These are phyloP conservation scores for Coprinellus micaceus DNA, from an alignment of 768 basidiomycete genomes.

Conservation along the genomic window DNA sequence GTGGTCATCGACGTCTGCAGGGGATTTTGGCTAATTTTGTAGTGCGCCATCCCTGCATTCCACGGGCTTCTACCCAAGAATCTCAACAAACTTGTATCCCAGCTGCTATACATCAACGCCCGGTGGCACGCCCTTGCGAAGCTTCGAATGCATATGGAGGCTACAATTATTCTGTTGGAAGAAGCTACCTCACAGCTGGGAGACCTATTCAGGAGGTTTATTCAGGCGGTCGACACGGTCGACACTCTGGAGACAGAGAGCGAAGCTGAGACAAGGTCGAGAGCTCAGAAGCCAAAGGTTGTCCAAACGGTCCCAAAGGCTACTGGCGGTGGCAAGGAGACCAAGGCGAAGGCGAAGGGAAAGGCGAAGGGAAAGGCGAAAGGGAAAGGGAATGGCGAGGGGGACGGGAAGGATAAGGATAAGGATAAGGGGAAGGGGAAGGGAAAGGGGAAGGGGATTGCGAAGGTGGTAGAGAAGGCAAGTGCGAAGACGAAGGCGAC, in stretches of 20 bases:
- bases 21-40: background rate
- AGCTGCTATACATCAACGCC: conserved; percentile 23
- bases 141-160: conserved; percentile 27
- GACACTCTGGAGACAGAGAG: conserved; percentile 33
- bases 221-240: conserved; percentile 18
- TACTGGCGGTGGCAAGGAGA: too few species aligned
- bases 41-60: conserved; percentile 35
- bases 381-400: too few species aligned
- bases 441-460: too few species aligned
- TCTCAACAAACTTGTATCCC: conserved; percentile 17
- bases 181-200: conserved; percentile 27
- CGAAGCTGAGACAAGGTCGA: conserved; percentile 29
- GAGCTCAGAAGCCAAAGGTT: too few species aligned
- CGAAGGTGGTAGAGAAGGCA: too few species aligned
- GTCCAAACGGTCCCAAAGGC: too few species aligned
- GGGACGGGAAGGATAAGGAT: too few species aligned
- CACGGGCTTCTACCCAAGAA: conserved; percentile 28
- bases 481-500: too few species aligned
- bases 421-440: too few species aligned
- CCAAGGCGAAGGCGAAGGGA: too few species aligned
- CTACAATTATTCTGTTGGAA: conserved; percentile 22
- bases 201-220: conserved; percentile 28
- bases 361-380: too few species aligned
- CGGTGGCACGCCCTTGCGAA: conserved; percentile 35
- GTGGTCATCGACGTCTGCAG: background rate